phyloP scores from a whole-genome alignment of 2,329 filamentous ascomycete genomes.

The Talaromyces albobiverticillius region DNA sequence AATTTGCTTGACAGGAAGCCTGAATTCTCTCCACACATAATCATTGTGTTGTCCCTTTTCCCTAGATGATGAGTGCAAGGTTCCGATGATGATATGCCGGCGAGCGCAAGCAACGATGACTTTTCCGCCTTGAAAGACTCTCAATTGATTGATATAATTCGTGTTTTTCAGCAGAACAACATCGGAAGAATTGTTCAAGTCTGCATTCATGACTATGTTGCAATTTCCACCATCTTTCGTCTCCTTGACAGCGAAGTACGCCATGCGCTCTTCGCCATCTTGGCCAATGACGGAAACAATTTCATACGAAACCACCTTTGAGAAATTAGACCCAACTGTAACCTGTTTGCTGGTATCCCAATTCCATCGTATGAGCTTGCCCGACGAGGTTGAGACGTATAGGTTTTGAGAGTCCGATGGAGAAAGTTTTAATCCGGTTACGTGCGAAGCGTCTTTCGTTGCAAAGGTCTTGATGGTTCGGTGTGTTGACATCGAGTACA shows the following conservation, averaged over 20 bases:
- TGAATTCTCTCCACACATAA: conserved; percentile 56
- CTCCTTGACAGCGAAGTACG: conserved; percentile 39
- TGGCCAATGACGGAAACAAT: conserved; percentile 20
- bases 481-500: conserved; percentile 79
- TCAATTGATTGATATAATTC: conserved; percentile 28
- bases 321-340: conserved; percentile 42
- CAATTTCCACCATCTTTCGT: conserved; percentile 26
- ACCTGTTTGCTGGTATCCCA: conserved; percentile 51
- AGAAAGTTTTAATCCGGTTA: conserved; percentile 54
- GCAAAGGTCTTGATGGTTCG: conserved; percentile 71
- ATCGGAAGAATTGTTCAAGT: conserved; percentile 24
- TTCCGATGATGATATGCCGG: conserved; percentile 60
- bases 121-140: conserved; percentile 28
- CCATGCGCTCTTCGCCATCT: conserved; percentile 24
- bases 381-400: conserved; percentile 52
- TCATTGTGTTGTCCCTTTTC: conserved; percentile 35
- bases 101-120: conserved; percentile 39
- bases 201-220: conserved; percentile 16
- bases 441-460: conserved; percentile 44
- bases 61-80: conserved; percentile 29
- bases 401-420: conserved; percentile 50
- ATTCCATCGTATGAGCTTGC: conserved; percentile 56
- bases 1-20: conserved; percentile 57
- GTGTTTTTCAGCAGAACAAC: conserved; percentile 28
- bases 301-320: conserved; percentile 32